A percentile compares a stretch with the other conserved stretches of the same genome.
These are phyloP conservation scores for Aspergillus piperis DNA, from an alignment of 2,329 filamentous ascomycete species.

Conservation along the genomic window DNA sequence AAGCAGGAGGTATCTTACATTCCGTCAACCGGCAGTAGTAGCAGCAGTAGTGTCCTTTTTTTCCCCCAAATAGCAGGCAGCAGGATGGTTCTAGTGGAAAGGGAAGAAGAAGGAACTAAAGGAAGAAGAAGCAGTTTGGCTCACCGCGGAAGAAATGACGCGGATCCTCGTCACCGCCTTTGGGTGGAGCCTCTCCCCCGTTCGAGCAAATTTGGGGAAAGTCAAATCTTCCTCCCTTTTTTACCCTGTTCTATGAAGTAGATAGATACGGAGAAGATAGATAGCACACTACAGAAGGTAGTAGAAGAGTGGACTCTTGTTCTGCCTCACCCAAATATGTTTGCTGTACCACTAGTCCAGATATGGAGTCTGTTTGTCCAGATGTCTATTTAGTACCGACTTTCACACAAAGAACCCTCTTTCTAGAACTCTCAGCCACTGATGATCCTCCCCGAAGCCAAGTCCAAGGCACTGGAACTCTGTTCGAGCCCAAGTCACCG, in stretches of 20 bases:
- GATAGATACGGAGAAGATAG: too few relatives aligned
- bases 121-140: constrained; percentile 13
- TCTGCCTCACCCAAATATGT: not conserved
- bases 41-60: not conserved
- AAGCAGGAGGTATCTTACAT: not conserved
- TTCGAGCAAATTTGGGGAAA: constrained; percentile 4
- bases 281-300: too few relatives aligned
- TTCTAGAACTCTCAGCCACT: not conserved
- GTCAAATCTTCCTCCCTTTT: not conserved
- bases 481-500: not conserved
- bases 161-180: constrained; percentile 29
- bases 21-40: not conserved
- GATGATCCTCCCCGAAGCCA: not conserved
- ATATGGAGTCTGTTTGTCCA: too few relatives aligned
- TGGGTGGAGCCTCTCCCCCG: constrained; percentile 4
- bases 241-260: too few relatives aligned
- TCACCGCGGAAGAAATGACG: constrained; percentile 21
- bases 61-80: not conserved
- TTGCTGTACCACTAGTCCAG: too few relatives aligned
- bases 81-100: constrained; percentile 5
- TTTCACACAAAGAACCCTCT: not conserved
- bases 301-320: not conserved
- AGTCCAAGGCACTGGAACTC: not conserved
- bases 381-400: too few relatives aligned
- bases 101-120: constrained; percentile 4